Evolutionary conservation across 352 stramenopile genomes (phyloP).

Genomic region (Achlya hypogyna): DNA sequence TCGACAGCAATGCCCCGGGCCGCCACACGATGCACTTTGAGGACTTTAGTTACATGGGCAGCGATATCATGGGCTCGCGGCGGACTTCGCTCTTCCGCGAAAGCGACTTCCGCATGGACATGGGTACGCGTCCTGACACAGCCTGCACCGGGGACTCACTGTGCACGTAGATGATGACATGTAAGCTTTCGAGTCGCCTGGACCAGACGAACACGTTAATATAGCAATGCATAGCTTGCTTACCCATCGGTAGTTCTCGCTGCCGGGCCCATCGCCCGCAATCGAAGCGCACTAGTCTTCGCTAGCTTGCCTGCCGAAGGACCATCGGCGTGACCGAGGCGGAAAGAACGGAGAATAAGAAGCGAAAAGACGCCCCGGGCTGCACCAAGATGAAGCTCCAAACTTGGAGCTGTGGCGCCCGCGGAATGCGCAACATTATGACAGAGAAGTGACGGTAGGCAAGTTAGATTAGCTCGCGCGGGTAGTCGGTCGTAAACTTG

Average conservation of each 20-base stretch:
- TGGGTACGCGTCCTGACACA: not conserved
- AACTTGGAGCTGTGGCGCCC: no score
- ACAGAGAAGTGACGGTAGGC: no score
- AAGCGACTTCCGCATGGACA: slow-evolving; percentile 77
- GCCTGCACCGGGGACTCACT: not conserved
- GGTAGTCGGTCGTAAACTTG: slow-evolving; percentile 8
- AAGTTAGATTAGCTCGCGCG: not conserved
- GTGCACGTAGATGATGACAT: not conserved
- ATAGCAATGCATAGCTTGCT: not conserved
- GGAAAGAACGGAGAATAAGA: no score
- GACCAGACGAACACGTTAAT: not conserved
- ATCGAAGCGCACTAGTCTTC: no score
- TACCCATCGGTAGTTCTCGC: no score
- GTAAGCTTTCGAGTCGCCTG: not conserved
- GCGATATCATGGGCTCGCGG: slow-evolving; percentile 75
- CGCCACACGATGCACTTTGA: slow-evolving; percentile 77
- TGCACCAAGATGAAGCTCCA: no score
- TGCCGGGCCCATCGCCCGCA: no score
- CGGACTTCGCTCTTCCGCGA: slow-evolving; percentile 73
- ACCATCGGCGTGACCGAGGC: no score
- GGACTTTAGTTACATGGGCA: slow-evolving; percentile 83
- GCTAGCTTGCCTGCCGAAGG: no score
- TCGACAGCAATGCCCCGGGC: slow-evolving; percentile 40
- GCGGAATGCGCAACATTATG: no score
- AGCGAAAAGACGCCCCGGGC: no score